These are phyloP conservation scores for Cichorium intybus DNA, from an alignment of 140 eudicot species.

Conservation along the genomic window DNA sequence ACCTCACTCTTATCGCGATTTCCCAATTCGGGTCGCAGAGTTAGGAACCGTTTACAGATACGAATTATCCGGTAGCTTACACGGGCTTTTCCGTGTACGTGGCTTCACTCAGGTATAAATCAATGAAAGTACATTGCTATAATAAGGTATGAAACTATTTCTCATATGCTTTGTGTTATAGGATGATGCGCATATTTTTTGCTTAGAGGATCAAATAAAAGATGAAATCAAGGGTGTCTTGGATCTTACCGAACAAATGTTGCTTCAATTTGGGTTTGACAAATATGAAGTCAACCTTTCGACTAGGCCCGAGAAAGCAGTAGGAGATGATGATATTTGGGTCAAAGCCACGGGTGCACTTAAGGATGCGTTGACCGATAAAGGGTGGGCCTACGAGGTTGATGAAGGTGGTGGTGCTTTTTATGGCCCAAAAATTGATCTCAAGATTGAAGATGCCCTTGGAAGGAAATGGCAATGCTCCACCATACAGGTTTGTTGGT, in stretches of 20 bases:
- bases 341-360: conserved; percentile 87
- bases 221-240: conserved; percentile 95
- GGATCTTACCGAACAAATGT: conserved; percentile 91
- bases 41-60: conserved; percentile 98
- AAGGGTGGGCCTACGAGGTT: conserved; percentile 87
- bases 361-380: conserved; percentile 83
- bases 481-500: conserved; percentile 77
- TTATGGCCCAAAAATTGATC: conserved; percentile 98
- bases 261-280: conserved; percentile 87
- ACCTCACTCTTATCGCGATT: conserved; percentile 85
- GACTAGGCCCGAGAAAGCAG: conserved; percentile 90
- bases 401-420: conserved; percentile 99
- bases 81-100: conserved; percentile 96
- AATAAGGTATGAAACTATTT: neutral
- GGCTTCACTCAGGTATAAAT: conserved; percentile 90
- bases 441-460: conserved; percentile 95
- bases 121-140: no score
- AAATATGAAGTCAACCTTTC: conserved; percentile 96
- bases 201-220: conserved; percentile 91
- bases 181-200: conserved; percentile 99
- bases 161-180: conserved; percentile 12
- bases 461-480: conserved; percentile 99
- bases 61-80: conserved; percentile 90
- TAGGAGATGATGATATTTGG: conserved; percentile 95
- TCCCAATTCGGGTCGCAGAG: conserved; percentile 96